Percentiles rank a stretch among this genome's conserved stretches.
phyloP scores from a whole-genome alignment of 75 land plant genomes.

The Picea glauca region DNA sequence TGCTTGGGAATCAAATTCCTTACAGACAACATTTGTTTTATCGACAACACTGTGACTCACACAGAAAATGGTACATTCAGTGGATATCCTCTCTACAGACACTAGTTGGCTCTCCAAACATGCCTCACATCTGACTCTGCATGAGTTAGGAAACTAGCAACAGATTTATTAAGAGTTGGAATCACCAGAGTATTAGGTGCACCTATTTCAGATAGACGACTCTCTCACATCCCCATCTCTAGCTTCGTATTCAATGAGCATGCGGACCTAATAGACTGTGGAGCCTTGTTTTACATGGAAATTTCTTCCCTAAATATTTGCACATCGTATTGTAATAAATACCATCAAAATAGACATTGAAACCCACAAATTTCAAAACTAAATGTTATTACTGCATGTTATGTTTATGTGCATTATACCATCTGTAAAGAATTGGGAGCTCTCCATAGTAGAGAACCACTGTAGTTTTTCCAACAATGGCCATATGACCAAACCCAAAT shows the following conservation, averaged over 20 bases:
- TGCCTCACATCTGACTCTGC: constrained; percentile 29
- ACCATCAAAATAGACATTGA: too few species aligned
- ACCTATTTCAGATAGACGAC: constrained; percentile 65
- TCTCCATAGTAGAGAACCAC: constrained; percentile 23
- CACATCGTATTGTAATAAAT: constrained; percentile 46
- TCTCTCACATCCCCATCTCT: constrained; percentile 72
- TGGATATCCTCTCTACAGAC: constrained; percentile 52
- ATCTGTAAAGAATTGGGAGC: constrained; percentile 19
- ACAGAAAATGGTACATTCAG: constrained; percentile 67
- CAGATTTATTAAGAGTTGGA: too few species aligned
- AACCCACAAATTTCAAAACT: too few species aligned
- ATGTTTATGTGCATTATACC: not conserved
- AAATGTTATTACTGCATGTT: too few species aligned
- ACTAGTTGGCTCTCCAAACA: constrained; percentile 82
- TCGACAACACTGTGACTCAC: constrained; percentile 49
- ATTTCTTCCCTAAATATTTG: constrained; percentile 51
- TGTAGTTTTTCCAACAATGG: constrained; percentile 1
- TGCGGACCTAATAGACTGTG: constrained; percentile 66
- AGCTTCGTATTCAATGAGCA: constrained; percentile 63
- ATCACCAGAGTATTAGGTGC: too few species aligned
- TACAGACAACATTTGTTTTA: constrained; percentile 46
- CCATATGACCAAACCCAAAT: constrained; percentile 26
- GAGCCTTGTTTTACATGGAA: constrained; percentile 75
- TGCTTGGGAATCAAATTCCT: constrained; percentile 61
- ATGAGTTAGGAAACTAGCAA: too few species aligned